phyloP scores from a whole-genome alignment of 2,329 filamentous ascomycete genomes.

The Aspergillus ibericus region DNA sequence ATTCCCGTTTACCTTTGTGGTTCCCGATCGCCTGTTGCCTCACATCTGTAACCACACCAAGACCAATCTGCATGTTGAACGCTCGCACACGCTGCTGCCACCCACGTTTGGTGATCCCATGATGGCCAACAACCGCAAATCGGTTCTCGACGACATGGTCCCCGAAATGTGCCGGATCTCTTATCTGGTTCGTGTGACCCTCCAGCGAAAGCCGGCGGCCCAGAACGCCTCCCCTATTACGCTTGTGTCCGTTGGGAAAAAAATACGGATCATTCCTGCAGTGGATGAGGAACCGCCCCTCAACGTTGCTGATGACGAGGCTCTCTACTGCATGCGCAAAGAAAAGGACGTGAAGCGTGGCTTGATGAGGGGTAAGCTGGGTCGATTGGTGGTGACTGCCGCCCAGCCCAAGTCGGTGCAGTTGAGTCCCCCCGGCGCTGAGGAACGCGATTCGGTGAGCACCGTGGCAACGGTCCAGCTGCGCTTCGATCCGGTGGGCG shows the following conservation, averaged over 20 bases:
- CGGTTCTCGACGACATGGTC: conserved; percentile 60
- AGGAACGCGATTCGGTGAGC: conserved; percentile 44
- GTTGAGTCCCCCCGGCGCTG: conserved; percentile 45
- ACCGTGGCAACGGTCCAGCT: conserved; percentile 58
- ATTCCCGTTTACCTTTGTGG: conserved; percentile 64
- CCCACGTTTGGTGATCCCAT: conserved; percentile 62
- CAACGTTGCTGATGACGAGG: conserved; percentile 47
- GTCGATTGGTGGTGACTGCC: conserved; percentile 58
- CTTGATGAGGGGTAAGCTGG: conserved; percentile 58
- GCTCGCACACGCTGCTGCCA: conserved; percentile 59
- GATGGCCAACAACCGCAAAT: conserved; percentile 51
- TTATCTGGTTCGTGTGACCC: conserved; percentile 55
- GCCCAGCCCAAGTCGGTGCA: conserved; percentile 59
- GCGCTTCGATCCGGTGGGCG: conserved; percentile 60
- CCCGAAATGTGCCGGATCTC: conserved; percentile 63
- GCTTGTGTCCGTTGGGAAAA: conserved; percentile 54
- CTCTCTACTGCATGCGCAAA: conserved; percentile 54
- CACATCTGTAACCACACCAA: conserved; percentile 58
- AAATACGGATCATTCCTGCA: conserved; percentile 61
- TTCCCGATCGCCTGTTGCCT: conserved; percentile 61
- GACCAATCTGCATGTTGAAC: conserved; percentile 52
- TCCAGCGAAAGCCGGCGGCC: conserved; percentile 27
- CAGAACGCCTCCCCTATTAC: conserved; percentile 30
- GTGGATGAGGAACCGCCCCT: conserved; percentile 62
- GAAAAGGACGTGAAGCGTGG: conserved; percentile 64